Conservation (phyloP, 805 yeast species). For the Candida oleophila region DNA sequence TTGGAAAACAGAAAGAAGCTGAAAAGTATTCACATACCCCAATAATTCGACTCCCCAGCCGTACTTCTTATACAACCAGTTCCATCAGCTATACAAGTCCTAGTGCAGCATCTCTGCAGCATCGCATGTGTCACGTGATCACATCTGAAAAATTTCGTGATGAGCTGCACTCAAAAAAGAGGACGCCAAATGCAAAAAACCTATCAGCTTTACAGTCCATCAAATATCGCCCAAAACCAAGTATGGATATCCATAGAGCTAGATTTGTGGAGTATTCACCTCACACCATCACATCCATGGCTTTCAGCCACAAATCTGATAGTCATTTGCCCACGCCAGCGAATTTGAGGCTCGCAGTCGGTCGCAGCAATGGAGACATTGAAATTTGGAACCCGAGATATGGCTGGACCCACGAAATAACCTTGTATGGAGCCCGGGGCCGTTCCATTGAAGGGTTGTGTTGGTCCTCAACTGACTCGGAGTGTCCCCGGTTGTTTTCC, state of each 20-base stretch:
- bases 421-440: conserved; percentile 74
- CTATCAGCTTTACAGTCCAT: no score
- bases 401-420: conserved; percentile 76
- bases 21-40: no score
- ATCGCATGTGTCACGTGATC: conserved; percentile 1
- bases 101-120: no score
- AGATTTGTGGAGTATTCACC: conserved; percentile 89
- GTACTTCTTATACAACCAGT: no score
- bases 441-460: conserved; percentile 86
- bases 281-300: conserved; percentile 76
- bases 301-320: conserved; percentile 66
- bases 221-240: conserved; percentile 1
- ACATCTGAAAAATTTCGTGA: conserved; percentile 17
- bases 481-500: conserved; percentile 71
- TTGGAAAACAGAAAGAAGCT: no score
- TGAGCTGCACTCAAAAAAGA: conserved; percentile 10
- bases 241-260: conserved; percentile 83
- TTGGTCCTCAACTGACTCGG: conserved; percentile 56
- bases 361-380: conserved; percentile 90
- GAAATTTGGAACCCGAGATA: conserved; percentile 91
- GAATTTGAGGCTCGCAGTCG: conserved; percentile 80
- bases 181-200: no score
- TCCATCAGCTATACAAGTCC: no score
- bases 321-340: conserved; percentile 39
- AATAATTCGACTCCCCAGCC: no score